Evolutionary conservation across 805 yeast species (phyloP).

Genomic region (Wickerhamiella lipophila): DNA sequence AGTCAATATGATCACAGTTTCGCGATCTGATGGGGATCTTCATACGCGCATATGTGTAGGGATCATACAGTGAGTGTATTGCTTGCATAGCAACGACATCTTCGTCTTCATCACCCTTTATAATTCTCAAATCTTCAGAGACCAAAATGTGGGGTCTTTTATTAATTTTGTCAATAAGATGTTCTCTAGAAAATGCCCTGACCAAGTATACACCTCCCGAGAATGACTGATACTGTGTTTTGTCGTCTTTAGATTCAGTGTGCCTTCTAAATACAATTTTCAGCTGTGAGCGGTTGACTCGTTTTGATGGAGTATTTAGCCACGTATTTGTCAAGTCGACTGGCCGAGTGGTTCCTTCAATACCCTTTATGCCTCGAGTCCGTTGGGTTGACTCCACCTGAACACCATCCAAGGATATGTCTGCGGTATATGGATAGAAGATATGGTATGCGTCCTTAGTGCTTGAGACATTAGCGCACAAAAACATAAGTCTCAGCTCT

Average conservation of each 20-base stretch:
- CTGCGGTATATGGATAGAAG: slow-evolving; percentile 30
- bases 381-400: background rate
- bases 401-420: slow-evolving; percentile 18
- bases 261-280: background rate
- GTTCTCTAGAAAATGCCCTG: slow-evolving; percentile 34
- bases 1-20: slow-evolving; percentile 67
- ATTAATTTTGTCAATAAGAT: slow-evolving; percentile 33
- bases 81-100: slow-evolving; percentile 58
- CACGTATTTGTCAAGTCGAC: slow-evolving; percentile 50
- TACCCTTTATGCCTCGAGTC: slow-evolving; percentile 57
- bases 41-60: slow-evolving; percentile 61
- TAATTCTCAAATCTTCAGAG: slow-evolving; percentile 37
- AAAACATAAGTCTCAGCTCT: slow-evolving; percentile 35
- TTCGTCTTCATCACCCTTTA: slow-evolving; percentile 39
- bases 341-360: slow-evolving; percentile 68
- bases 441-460: slow-evolving; percentile 25
- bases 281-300: background rate
- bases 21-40: slow-evolving; percentile 57
- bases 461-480: slow-evolving; percentile 33
- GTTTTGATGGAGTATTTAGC: background rate
- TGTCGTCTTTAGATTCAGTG: slow-evolving; percentile 36
- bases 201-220: slow-evolving; percentile 49
- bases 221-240: slow-evolving; percentile 29
- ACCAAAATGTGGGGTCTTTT: slow-evolving; percentile 38
- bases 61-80: slow-evolving; percentile 60